phyloP scores from a whole-genome alignment of 495 filamentous ascomycete species.

The Aspergillus kassunensis region DNA sequence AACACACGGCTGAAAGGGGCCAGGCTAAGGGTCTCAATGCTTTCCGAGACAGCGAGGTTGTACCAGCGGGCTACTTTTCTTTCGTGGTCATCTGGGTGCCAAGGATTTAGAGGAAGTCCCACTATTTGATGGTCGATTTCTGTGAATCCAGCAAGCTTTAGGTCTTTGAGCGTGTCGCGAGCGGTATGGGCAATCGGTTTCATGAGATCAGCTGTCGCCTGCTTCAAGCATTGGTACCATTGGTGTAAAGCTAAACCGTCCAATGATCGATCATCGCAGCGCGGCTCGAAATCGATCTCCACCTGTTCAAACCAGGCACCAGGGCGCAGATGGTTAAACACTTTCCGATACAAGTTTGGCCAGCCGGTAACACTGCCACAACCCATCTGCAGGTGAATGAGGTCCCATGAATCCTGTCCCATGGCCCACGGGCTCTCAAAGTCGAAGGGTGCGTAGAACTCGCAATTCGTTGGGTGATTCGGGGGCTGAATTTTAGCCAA shows the following conservation, averaged over 20 bases:
- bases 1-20: slow-evolving; percentile 68
- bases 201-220: slow-evolving; percentile 62
- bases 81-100: slow-evolving; percentile 65
- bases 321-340: slow-evolving; percentile 77
- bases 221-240: slow-evolving; percentile 68
- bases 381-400: slow-evolving; percentile 82
- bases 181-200: slow-evolving; percentile 66
- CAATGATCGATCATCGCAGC: slow-evolving; percentile 66
- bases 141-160: slow-evolving; percentile 73
- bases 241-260: slow-evolving; percentile 46
- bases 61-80: slow-evolving; percentile 82
- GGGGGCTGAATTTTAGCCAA: slow-evolving; percentile 77
- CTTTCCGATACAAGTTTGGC: slow-evolving; percentile 66
- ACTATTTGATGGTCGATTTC: slow-evolving; percentile 76
- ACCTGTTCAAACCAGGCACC: slow-evolving; percentile 84
- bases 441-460: slow-evolving; percentile 64
- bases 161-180: slow-evolving; percentile 53
- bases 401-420: slow-evolving; percentile 72
- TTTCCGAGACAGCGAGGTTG: slow-evolving; percentile 68
- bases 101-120: slow-evolving; percentile 70
- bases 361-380: slow-evolving; percentile 76
- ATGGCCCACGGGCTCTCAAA: slow-evolving; percentile 79
- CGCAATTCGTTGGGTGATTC: slow-evolving; percentile 65
- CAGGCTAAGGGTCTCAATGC: slow-evolving; percentile 68
- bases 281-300: slow-evolving; percentile 85